These are phyloP conservation scores for Linum usitatissimum DNA, from an alignment of 345 rosid species.

Conservation along the genomic window DNA sequence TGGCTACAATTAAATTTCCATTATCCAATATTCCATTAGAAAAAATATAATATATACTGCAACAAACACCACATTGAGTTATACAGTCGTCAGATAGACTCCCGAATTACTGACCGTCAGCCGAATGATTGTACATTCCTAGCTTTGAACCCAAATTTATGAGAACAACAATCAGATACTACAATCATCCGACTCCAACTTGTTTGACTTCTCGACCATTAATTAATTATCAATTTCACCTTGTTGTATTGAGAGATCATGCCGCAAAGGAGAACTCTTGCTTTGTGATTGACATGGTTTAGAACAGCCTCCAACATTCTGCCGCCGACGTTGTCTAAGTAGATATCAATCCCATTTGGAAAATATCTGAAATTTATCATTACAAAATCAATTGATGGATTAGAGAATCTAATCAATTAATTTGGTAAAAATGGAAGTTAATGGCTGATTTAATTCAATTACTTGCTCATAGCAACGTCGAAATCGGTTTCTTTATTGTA, in stretches of 20 bases:
- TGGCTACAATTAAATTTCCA: constrained; percentile 16
- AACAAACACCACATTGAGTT: too few relatives aligned
- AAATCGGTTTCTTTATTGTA: constrained; percentile 32
- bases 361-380: constrained; percentile 24
- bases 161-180: too few relatives aligned
- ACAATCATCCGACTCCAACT: too few relatives aligned
- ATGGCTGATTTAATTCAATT: constrained; percentile 2
- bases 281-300: constrained; percentile 30
- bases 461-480: constrained; percentile 38
- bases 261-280: constrained; percentile 31
- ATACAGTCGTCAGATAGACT: too few relatives aligned
- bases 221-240: constrained; percentile 12
- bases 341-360: constrained; percentile 37
- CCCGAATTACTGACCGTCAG: too few relatives aligned
- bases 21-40: background rate
- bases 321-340: constrained; percentile 45
- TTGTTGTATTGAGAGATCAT: constrained; percentile 46
- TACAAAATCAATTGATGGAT: background rate
- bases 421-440: background rate
- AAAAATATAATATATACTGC: too few relatives aligned
- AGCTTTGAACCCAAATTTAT: too few relatives aligned
- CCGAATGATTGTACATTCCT: too few relatives aligned
- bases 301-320: constrained; percentile 46
- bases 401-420: background rate
- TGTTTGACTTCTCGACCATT: too few relatives aligned